Evolutionary conservation across 192 early-diverging fungal species (phyloP).

Genomic region (Backusella mclennaniae): DNA sequence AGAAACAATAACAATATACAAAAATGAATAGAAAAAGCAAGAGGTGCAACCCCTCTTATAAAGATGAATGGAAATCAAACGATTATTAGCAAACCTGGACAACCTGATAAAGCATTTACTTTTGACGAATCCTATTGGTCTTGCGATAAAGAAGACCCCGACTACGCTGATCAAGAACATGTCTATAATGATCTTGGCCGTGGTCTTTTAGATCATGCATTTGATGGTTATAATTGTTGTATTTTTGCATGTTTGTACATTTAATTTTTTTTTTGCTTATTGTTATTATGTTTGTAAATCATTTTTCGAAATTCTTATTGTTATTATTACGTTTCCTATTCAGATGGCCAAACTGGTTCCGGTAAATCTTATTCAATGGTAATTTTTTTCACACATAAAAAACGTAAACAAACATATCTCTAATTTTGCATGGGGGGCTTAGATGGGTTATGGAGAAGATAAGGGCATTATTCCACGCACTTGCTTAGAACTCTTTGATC

Average conservation of each 20-base stretch:
- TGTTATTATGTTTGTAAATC: background rate
- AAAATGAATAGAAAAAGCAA: conserved; percentile 47
- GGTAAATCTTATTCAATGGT: conserved; percentile 76
- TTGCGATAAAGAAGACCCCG: conserved; percentile 54
- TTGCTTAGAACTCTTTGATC: conserved; percentile 74
- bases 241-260: conserved; percentile 78
- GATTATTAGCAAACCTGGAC: conserved; percentile 52
- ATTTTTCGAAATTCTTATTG: conserved; percentile 22
- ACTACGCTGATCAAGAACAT: conserved; percentile 69
- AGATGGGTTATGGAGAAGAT: conserved; percentile 74
- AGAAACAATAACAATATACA: background rate
- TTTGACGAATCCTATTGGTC: conserved; percentile 92
- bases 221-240: conserved; percentile 91
- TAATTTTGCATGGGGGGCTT: conserved; percentile 17
- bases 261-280: background rate
- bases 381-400: conserved; percentile 1
- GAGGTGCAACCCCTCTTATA: conserved; percentile 63
- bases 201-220: conserved; percentile 83
- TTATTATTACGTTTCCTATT: background rate
- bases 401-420: background rate
- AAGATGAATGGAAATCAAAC: conserved; percentile 75
- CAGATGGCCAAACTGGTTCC: conserved; percentile 79
- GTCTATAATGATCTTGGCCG: conserved; percentile 77
- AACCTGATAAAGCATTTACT: conserved; percentile 62
- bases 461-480: conserved; percentile 86